Percentiles rank a stretch among this genome's conserved stretches.
phyloP scores from a whole-genome alignment of 352 stramenopile genomes.

The Globisporangium radiosum region DNA sequence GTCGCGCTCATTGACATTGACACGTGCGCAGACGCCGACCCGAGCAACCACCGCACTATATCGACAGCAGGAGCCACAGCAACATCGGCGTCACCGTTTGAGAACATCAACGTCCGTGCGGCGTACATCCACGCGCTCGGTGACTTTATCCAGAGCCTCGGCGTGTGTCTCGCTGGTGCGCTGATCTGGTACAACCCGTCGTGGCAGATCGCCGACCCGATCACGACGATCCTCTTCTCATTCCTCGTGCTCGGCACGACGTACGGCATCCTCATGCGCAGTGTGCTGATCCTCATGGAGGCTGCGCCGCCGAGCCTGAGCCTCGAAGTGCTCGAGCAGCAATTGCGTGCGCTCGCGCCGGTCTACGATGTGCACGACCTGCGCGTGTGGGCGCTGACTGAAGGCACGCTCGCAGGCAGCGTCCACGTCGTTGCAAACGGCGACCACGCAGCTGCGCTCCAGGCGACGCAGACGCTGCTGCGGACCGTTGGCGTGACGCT shows the following conservation, averaged over 20 bases:
- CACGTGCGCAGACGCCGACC: conserved; percentile 10
- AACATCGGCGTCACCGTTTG: conserved; percentile 18
- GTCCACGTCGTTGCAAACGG: conserved; percentile 87
- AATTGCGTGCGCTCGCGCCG: conserved; percentile 44
- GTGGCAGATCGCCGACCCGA: conserved; percentile 95
- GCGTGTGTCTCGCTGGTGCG: conserved; percentile 93
- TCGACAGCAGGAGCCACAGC: not conserved
- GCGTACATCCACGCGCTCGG: conserved; percentile 97
- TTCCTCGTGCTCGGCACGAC: conserved; percentile 93
- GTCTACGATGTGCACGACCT: conserved; percentile 96
- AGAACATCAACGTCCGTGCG: conserved; percentile 96
- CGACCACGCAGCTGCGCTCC: conserved; percentile 38
- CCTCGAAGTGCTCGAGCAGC: conserved; percentile 49
- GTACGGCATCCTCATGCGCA: conserved; percentile 87
- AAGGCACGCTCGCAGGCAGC: conserved; percentile 83
- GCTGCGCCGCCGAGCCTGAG: conserved; percentile 74
- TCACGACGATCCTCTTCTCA: conserved; percentile 96
- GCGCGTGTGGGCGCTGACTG: conserved; percentile 96
- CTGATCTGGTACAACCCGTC: conserved; percentile 96
- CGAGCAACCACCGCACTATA: not conserved
- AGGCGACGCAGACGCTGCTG: conserved; percentile 47
- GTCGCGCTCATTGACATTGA: conserved; percentile 61
- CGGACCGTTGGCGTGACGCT: conserved; percentile 44
- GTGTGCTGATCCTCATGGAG: conserved; percentile 93
- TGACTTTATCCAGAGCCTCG: conserved; percentile 95